phyloP scores from a whole-genome alignment of 2,329 filamentous ascomycete species.

The Trichoderma semiorbis region DNA sequence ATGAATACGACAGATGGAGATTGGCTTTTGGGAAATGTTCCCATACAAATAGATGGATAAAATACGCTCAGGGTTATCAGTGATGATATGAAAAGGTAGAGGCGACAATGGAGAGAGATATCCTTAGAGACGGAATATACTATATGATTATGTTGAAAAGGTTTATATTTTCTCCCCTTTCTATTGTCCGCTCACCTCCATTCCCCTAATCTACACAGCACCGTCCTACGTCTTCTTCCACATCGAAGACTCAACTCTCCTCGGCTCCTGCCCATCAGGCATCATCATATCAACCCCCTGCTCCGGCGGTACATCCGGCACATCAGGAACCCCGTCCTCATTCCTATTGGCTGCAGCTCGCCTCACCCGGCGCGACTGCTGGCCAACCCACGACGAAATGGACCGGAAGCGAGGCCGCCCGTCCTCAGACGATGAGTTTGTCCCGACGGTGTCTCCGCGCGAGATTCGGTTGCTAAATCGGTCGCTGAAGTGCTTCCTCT shows the following conservation, averaged over 20 bases:
- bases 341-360: slow-evolving; percentile 31
- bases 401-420: slow-evolving; percentile 53
- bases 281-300: slow-evolving; percentile 50
- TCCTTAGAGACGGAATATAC: neutral
- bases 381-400: slow-evolving; percentile 62
- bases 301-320: slow-evolving; percentile 43
- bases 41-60: slow-evolving; percentile 31
- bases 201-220: neutral
- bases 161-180: neutral
- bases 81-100: neutral
- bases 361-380: slow-evolving; percentile 56
- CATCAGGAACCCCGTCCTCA: slow-evolving; percentile 35
- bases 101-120: neutral
- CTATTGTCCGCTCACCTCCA: neutral
- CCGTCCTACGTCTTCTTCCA: neutral
- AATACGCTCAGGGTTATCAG: neutral
- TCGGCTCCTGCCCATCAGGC: slow-evolving; percentile 46
- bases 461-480: slow-evolving; percentile 18
- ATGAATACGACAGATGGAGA: slow-evolving; percentile 43
- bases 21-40: slow-evolving; percentile 55
- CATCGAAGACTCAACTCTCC: slow-evolving; percentile 35
- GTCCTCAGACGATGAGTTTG: slow-evolving; percentile 51
- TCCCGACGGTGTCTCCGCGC: slow-evolving; percentile 50
- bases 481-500: neutral
- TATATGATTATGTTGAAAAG: neutral